Conservation (phyloP, 2,329 filamentous ascomycete species). For the Monilinia aucupariae region DNA sequence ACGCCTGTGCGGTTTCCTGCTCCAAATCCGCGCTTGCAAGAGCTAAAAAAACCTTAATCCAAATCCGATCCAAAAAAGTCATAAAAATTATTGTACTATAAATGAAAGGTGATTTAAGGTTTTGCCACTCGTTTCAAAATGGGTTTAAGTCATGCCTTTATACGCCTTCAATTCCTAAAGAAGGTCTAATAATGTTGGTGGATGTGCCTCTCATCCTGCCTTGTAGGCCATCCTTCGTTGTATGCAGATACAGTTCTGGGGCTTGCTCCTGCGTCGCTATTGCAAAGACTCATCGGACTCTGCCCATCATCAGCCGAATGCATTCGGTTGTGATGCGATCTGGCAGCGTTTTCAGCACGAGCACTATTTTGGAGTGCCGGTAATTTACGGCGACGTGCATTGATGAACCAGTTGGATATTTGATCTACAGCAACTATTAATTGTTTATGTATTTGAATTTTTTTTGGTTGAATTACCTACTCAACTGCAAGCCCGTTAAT, state of each 20-base stretch:
- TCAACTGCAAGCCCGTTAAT: slow-evolving; percentile 72
- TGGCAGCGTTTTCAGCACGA: slow-evolving; percentile 32
- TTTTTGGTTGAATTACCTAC: slow-evolving; percentile 43
- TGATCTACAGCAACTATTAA: slow-evolving; percentile 43
- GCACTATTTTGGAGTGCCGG: slow-evolving; percentile 36
- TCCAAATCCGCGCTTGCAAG: neutral
- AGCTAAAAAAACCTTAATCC: neutral
- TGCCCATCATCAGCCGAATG: neutral
- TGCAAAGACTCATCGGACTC: slow-evolving; percentile 5
- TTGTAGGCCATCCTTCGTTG: neutral
- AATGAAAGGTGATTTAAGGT: neutral
- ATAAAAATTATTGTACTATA: neutral
- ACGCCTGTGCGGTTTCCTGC: neutral
- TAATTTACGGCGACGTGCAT: slow-evolving; percentile 62
- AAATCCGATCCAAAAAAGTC: neutral
- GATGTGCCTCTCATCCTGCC: neutral
- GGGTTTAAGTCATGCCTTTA: neutral
- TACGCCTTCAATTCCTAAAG: neutral
- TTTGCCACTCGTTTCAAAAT: neutral
- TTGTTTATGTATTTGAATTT: neutral
- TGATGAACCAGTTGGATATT: slow-evolving; percentile 80
- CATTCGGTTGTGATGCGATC: slow-evolving; percentile 19
- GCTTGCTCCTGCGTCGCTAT: neutral
- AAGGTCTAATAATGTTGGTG: neutral
- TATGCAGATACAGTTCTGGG: neutral